A percentile compares a stretch with the other conserved stretches of the same genome.
phyloP scores from a whole-genome alignment of 2,329 filamentous ascomycete genomes.

The Parastagonospora avenae region DNA sequence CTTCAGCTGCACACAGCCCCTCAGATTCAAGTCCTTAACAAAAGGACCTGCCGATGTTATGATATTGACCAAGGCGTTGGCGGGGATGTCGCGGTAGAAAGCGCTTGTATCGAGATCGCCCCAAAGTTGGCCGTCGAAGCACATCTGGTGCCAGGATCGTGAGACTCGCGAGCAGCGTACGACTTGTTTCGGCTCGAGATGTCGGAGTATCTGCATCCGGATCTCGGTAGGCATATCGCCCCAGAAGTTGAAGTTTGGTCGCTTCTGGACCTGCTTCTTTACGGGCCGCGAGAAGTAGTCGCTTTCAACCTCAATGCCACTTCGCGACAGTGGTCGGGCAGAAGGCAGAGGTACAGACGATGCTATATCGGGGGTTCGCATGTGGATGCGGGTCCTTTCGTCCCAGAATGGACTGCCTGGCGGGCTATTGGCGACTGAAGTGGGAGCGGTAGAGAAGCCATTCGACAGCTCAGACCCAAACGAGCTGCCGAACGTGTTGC shows the following conservation, averaged over 20 bases:
- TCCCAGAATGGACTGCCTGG: slow-evolving; percentile 56
- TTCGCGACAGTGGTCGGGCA: slow-evolving; percentile 59
- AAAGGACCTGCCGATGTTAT: slow-evolving; percentile 87
- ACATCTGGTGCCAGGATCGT: slow-evolving; percentile 78
- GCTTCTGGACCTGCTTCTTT: slow-evolving; percentile 41
- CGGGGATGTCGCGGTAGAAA: slow-evolving; percentile 87
- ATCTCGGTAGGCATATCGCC: slow-evolving; percentile 80
- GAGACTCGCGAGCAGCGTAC: slow-evolving; percentile 78
- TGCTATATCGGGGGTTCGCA: slow-evolving; percentile 58
- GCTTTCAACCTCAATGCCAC: slow-evolving; percentile 46
- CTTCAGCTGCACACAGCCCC: slow-evolving; percentile 87
- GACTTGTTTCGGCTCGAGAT: slow-evolving; percentile 79
- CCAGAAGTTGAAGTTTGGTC: slow-evolving; percentile 72
- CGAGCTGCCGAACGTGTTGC: slow-evolving; percentile 59
- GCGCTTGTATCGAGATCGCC: slow-evolving; percentile 78
- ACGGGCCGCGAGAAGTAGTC: slow-evolving; percentile 55
- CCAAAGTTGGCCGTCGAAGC: slow-evolving; percentile 96
- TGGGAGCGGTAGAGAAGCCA: slow-evolving; percentile 61
- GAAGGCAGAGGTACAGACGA: slow-evolving; percentile 67
- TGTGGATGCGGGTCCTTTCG: slow-evolving; percentile 61
- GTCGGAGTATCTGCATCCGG: slow-evolving; percentile 75
- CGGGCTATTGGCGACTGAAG: slow-evolving; percentile 56
- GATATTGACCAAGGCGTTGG: slow-evolving; percentile 80
- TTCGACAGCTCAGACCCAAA: slow-evolving; percentile 63
- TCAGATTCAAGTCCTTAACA: slow-evolving; percentile 84